Base-by-base conservation (phyloP, 2,329 filamentous ascomycete genomes). In the Alternaria rosae region DNA sequence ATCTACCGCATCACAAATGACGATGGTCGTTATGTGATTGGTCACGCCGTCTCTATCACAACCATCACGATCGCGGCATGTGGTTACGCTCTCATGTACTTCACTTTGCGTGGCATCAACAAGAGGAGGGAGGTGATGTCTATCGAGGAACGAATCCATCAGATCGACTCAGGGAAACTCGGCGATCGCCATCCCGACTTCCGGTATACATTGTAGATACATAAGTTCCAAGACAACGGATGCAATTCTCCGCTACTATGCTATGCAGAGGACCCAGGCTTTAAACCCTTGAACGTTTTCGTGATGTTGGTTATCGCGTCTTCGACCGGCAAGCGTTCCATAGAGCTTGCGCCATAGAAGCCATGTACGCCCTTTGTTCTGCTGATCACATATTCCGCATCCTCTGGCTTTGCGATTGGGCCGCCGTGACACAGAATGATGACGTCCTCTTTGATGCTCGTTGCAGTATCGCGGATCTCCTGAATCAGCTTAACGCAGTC, bases 371-470 rank as follows among this genome's bases (percentile, higher is more conserved):
- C 89, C 41, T 82, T 84, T 1, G 87, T 89, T 66, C 85, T 79
- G 21, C 81, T 81, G 28, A 92, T 80, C 10, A 92, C 85, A 72
- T 87, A 90, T 65, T 85, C 80, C 0, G 89, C 89, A 74, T 92
- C 88, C 48, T 86, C 79, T 0, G 88, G 87, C 54, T 82, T 83
- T 4, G 89, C 88, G 65, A 92, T 89, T 0, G 89, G 89, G 0
- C 89, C 89, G 0, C 89, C 90, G 72, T 92, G 89, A 64, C 89
- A 91, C n/a, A 92, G 73, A 17, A 92, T 85, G 53, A 92, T 86
- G 11, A 91, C 80, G 12, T 90, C 86, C 0, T 80, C 74, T 9
- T 86, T 86, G 47, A 90, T 81, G 54, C 78, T 75, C 1, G 82
- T 80, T 0, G 87, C 88, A 0, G 85, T 87, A 73, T 91, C 87